A percentile compares a stretch with the other conserved stretches of the same genome.
phyloP scores from a whole-genome alignment of 192 early-diverging fungal genomes.

The Coemansia sp. region DNA sequence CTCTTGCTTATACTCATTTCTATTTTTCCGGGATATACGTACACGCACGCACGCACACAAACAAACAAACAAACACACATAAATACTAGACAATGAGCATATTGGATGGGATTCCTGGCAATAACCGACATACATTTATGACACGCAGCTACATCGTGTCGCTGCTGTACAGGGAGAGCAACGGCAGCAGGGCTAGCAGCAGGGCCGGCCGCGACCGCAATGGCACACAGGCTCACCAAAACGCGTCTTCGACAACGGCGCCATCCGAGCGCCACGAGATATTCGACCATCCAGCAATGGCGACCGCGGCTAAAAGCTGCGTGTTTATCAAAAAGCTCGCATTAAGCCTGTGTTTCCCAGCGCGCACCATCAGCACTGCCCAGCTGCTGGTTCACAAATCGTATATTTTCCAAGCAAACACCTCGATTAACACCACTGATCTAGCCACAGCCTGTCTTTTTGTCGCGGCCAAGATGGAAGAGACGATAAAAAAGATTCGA shows the following conservation, averaged over 20 bases:
- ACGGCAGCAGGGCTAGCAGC: neutral
- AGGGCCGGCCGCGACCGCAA: neutral
- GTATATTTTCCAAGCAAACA: constrained; percentile 32
- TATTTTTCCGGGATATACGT: too few relatives aligned
- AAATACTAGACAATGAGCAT: too few relatives aligned
- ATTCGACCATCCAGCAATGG: constrained; percentile 34
- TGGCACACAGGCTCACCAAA: neutral
- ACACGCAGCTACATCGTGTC: constrained; percentile 31
- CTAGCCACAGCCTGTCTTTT: constrained; percentile 70
- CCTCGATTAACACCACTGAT: constrained; percentile 22
- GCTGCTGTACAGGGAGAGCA: constrained; percentile 20
- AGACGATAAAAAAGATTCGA: constrained; percentile 79
- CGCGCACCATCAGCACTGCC: constrained; percentile 45
- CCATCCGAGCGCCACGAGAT: constrained; percentile 26
- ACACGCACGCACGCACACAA: too few relatives aligned
- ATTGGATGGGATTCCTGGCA: neutral
- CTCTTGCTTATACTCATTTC: too few relatives aligned
- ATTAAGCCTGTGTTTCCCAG: constrained; percentile 36
- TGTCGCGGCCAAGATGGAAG: constrained; percentile 84
- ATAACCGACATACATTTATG: constrained; percentile 30
- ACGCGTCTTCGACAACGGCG: neutral
- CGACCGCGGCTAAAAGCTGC: constrained; percentile 36
- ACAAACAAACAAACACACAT: neutral
- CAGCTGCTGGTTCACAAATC: constrained; percentile 47
- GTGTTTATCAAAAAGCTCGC: constrained; percentile 41